Evolutionary conservation across 352 stramenopile genomes (phyloP).

Genomic region (Pythium monospermum): DNA sequence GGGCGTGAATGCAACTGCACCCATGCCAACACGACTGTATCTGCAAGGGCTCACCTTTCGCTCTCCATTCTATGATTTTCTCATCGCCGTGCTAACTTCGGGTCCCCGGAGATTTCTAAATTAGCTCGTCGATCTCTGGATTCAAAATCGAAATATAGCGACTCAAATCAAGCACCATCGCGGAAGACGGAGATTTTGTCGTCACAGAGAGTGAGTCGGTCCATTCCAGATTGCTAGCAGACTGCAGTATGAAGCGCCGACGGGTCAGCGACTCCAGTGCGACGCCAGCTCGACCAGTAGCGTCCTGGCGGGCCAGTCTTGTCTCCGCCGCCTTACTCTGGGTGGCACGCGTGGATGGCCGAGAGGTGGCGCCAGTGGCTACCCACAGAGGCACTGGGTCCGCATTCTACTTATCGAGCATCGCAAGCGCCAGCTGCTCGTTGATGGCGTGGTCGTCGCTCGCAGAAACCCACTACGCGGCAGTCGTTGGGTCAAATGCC

Average conservation of each 20-base stretch:
- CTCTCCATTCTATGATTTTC: too few relatives aligned
- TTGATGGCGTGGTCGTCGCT: conserved; percentile 26
- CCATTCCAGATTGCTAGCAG: neutral
- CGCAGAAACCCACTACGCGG: conserved; percentile 14
- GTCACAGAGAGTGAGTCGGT: too few relatives aligned
- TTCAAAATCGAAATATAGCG: too few relatives aligned
- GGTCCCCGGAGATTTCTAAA: too few relatives aligned
- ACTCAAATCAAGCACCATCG: too few relatives aligned
- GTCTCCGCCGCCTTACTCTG: neutral
- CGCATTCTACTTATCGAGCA: conserved; percentile 6
- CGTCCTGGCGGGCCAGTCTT: too few relatives aligned
- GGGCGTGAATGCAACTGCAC: too few relatives aligned
- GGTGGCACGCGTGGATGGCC: neutral
- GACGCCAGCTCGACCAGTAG: neutral
- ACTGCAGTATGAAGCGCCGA: conserved; percentile 16
- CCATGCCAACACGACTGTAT: too few relatives aligned
- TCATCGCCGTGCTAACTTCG: too few relatives aligned
- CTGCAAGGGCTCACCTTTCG: too few relatives aligned
- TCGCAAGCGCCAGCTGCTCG: conserved; percentile 21
- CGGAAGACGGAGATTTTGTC: too few relatives aligned
- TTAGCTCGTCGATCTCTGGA: too few relatives aligned
- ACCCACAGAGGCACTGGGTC: conserved; percentile 11
- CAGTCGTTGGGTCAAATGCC: neutral
- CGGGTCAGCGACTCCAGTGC: conserved; percentile 1
- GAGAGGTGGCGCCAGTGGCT: neutral